Evolutionary conservation across 306 rosid species (phyloP), one percentile per base, ranked within the genome.

Genomic region (Corylus avellana): DNA sequence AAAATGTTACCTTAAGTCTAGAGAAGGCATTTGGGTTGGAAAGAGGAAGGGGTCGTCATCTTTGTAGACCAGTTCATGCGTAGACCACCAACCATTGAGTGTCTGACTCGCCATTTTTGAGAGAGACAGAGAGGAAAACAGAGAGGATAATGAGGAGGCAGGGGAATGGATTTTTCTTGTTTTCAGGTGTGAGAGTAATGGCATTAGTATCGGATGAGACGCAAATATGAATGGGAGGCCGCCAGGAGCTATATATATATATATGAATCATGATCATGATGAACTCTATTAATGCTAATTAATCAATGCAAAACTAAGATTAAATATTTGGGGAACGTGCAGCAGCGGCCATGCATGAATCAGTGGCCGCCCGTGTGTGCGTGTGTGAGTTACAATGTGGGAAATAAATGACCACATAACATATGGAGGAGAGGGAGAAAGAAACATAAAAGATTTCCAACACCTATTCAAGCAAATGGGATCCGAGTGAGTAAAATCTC

Each of bases 311-410:
- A 53, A 59, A 73, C 54, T 55, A 77, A 69, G 72, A 78, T 53
- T 70, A 44, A 39, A 70, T 32, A 32, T 32, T 42, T 80, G 85
- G 70, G 76, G 88, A 85, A 85, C 82, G 94, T 85, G 91, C 74
- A 94, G 91, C 74, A 94, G 91, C 91, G 92, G 81, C 80, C 80
- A 71, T 76, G 84, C 82, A 70, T 78, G 81, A 88, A 81, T 87
- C 73, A 62, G 58, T 80, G 67, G 51, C 54, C 46, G 67, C 47
- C 54, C 46, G 78, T 75, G 80, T 77, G 79, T 84, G 82, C 50
- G 75, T 73, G 76, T 44, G 91, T 83, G 90, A 90, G 94, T 88
- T 92, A 88, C 90, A 85, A 90, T 84, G 84, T 77, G 13, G 20
- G 51, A 67, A 39, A 18, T 67, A 39, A 67, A 32, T 32, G 35